Conservation (phyloP, 2,329 filamentous ascomycete species). For the Xylaria sp. region DNA sequence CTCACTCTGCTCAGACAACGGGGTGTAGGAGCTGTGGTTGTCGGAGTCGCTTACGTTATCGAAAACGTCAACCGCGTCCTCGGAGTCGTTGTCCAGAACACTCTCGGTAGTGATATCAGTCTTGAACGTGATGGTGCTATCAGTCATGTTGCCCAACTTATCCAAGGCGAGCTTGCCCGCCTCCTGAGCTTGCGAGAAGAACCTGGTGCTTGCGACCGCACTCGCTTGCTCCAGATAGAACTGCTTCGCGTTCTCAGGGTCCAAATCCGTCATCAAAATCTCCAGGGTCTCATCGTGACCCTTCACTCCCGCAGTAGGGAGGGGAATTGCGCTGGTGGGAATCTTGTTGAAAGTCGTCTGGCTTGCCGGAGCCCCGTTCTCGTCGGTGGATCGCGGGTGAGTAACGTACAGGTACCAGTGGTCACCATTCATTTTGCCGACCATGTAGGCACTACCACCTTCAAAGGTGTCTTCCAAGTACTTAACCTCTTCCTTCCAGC, state of each 20-base stretch:
- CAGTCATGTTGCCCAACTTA: conserved; percentile 55
- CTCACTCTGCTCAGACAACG: conserved; percentile 52
- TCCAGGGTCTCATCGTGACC: conserved; percentile 70
- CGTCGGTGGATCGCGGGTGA: conserved; percentile 70
- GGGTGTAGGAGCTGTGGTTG: conserved; percentile 50
- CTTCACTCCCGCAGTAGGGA: conserved; percentile 37
- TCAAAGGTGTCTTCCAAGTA: conserved; percentile 88
- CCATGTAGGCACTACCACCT: conserved; percentile 96
- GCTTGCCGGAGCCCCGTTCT: conserved; percentile 36
- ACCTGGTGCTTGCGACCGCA: conserved; percentile 79
- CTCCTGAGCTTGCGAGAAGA: conserved; percentile 61
- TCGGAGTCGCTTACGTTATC: conserved; percentile 56
- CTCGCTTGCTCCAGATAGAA: conserved; percentile 70
- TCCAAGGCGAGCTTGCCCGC: conserved; percentile 56
- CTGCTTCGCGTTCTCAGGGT: conserved; percentile 63
- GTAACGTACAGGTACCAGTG: conserved; percentile 99
- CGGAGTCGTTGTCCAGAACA: conserved; percentile 37
- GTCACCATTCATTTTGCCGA: conserved; percentile 99
- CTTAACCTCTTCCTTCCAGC: conserved; percentile 94
- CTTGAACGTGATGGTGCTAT: conserved; percentile 36
- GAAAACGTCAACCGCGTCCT: conserved; percentile 74
- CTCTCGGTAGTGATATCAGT: conserved; percentile 38
- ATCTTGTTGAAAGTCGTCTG: conserved; percentile 50
- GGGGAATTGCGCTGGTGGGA: conserved; percentile 43
- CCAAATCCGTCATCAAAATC: conserved; percentile 67